Percentiles rank a stretch among this genome's conserved stretches.
Evolutionary conservation across 371 early-diverging fungal species (phyloP).

Genomic region (Apophysomyces elegans): DNA sequence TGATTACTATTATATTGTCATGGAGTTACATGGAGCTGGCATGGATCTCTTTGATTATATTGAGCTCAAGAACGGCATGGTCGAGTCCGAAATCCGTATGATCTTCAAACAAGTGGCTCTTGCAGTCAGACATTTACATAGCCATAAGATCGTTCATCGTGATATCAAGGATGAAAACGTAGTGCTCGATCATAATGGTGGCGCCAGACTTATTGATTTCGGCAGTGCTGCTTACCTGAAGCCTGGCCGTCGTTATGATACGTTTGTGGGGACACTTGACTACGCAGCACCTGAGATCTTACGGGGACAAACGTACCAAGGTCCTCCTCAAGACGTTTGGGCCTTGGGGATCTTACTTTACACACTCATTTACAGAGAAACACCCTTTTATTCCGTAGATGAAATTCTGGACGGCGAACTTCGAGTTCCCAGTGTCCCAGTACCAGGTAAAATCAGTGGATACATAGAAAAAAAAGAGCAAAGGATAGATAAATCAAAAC

Average conservation of each 20-base stretch:
- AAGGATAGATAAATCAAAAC: not conserved
- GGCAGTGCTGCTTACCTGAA: conserved; percentile 73
- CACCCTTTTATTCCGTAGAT: conserved; percentile 82
- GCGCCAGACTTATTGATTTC: conserved; percentile 73
- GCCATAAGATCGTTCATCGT: conserved; percentile 76
- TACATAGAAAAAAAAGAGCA: not conserved
- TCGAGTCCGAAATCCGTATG: conserved; percentile 57
- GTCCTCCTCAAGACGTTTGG: conserved; percentile 85
- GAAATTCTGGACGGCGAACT: conserved; percentile 73
- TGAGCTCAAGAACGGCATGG: conserved; percentile 62
- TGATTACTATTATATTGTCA: conserved; percentile 71
- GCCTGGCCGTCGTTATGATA: conserved; percentile 64
- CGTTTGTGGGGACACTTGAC: conserved; percentile 77
- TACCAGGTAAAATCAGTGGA: conserved; percentile 50
- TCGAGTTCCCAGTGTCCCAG: conserved; percentile 66
- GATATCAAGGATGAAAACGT: conserved; percentile 82
- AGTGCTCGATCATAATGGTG: conserved; percentile 61
- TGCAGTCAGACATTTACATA: conserved; percentile 74
- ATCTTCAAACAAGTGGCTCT: conserved; percentile 68
- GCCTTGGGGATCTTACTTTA: conserved; percentile 82
- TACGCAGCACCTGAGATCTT: conserved; percentile 79
- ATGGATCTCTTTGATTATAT: conserved; percentile 82
- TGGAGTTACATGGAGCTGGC: conserved; percentile 64
- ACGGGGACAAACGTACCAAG: conserved; percentile 72
- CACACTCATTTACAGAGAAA: conserved; percentile 79